A percentile compares a stretch with the other conserved stretches of the same genome.
Evolutionary conservation across 2,329 filamentous ascomycete genomes (phyloP).

Genomic region (Hypoxylon sp.): DNA sequence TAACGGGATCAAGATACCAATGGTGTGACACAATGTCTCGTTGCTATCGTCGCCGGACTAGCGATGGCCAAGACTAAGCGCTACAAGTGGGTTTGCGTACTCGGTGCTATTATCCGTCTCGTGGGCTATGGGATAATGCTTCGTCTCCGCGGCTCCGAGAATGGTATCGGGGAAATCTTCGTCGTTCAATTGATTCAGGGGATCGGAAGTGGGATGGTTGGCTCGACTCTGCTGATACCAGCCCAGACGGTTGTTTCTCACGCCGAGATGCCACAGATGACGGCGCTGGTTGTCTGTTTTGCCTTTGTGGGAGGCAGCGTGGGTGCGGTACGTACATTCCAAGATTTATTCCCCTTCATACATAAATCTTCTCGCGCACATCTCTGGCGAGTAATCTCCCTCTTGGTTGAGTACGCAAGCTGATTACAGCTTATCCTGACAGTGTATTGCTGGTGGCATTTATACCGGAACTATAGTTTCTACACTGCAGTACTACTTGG

Average conservation of each 20-base stretch:
- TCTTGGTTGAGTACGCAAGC: too few species aligned
- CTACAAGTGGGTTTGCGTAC: slow-evolving; percentile 58
- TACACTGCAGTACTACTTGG: slow-evolving; percentile 49
- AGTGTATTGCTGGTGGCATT: slow-evolving; percentile 57
- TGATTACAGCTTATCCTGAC: too few species aligned
- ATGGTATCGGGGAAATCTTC: slow-evolving; percentile 56
- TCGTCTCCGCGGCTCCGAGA: slow-evolving; percentile 54
- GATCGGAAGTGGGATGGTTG: slow-evolving; percentile 56
- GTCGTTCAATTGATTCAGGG: slow-evolving; percentile 59
- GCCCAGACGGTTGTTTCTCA: slow-evolving; percentile 57
- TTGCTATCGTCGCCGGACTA: slow-evolving; percentile 51
- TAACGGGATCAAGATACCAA: slow-evolving; percentile 39
- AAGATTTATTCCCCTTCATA: too few species aligned
- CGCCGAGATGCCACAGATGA: slow-evolving; percentile 57
- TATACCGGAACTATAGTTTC: slow-evolving; percentile 57
- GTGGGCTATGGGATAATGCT: slow-evolving; percentile 62
- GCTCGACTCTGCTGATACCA: slow-evolving; percentile 53
- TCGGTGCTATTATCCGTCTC: slow-evolving; percentile 52
- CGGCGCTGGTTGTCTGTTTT: slow-evolving; percentile 54
- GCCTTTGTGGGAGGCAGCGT: slow-evolving; percentile 52
- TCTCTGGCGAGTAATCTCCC: too few species aligned
- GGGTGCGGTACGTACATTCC: too few species aligned
- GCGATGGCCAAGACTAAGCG: slow-evolving; percentile 53
- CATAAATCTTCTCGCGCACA: too few species aligned
- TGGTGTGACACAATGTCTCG: slow-evolving; percentile 54